Evolutionary conservation across 441 rosid genomes (phyloP), one percentile per base, ranked within the genome.

Genomic region (Aquilaria agallochum): DNA sequence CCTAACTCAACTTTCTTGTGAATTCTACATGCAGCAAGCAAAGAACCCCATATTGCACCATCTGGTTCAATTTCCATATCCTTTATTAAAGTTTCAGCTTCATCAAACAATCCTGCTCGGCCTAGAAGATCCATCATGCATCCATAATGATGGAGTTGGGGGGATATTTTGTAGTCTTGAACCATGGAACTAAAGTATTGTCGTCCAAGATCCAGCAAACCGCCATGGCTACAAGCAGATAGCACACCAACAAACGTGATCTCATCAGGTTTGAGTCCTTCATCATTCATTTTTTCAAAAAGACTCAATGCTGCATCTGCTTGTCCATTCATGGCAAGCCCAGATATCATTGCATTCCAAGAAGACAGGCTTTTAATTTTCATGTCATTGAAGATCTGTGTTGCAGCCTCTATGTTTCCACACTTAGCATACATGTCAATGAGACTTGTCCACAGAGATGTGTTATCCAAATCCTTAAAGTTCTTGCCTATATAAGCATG

Each of bases 281-380:
- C 77, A 32, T 58, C 7, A 8, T 53, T 66, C 93, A 89, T 85
- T 73, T 63, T 76, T 13, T 79, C 72, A 82, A 89, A 82, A 67
- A 78, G 71, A 40, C 57, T 58, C 36, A 85, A 77, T n/a, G 89
- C 90, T 72, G 68, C 74, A 60, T 83, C 71, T 20, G 85, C 80
- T 53, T 66, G 59, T 31, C 96, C 93, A 58, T 89, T 90, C 85
- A 87, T 77, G 3, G 94, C 92, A 55, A 83, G 80, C 49, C 92
- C 94, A 62, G 84, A 80, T 71, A 91, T 82, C 84, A 91, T 91
- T 31, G 92, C 92, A 56, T 86, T 89, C 89, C 90, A 91, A 59
- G 87, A 80, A 12, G 92, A 80, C 79, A 83, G 61, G 63, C 73
- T 85, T 76, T 60, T 88, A 60, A 59, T 34, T 14, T 66, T 13